These are phyloP conservation scores for Candida cerambycidarum DNA, from an alignment of 805 yeast genomes.

Conservation along the genomic window DNA sequence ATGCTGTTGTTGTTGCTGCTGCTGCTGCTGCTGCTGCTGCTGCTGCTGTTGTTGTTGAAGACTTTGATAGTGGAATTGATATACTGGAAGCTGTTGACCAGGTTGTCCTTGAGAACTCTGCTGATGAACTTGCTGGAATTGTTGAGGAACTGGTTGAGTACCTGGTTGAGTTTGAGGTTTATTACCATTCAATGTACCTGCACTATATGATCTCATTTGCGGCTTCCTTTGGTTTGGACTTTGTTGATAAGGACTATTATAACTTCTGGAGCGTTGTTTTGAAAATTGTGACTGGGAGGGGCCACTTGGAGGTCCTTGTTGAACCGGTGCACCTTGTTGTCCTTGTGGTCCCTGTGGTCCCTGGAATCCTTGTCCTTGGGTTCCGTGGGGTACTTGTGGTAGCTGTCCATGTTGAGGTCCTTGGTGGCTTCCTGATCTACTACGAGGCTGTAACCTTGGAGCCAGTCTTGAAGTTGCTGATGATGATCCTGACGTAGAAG, in stretches of 20 bases:
- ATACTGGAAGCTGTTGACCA: background rate
- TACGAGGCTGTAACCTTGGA: conserved; percentile 8
- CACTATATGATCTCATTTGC: conserved; percentile 1
- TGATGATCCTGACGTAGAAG: conserved; percentile 5
- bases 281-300: too few relatives aligned
- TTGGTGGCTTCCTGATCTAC: background rate
- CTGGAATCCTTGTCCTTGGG: too few relatives aligned
- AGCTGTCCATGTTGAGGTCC: background rate
- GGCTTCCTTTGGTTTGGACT: background rate
- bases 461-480: conserved; percentile 3
- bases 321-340: background rate
- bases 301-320: background rate
- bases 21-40: conserved; percentile 4
- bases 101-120: conserved; percentile 1
- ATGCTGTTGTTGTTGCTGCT: conserved; percentile 6
- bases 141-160: background rate
- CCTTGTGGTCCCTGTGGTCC: conserved; percentile 1
- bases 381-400: too few relatives aligned
- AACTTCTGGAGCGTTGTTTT: background rate
- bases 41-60: conserved; percentile 5
- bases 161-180: background rate
- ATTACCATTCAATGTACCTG: background rate
- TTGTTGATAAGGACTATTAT: background rate
- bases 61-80: background rate
- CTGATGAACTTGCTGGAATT: too few relatives aligned